Conservation (phyloP, 129 eudicot genomes). For the Arctium lappa region DNA sequence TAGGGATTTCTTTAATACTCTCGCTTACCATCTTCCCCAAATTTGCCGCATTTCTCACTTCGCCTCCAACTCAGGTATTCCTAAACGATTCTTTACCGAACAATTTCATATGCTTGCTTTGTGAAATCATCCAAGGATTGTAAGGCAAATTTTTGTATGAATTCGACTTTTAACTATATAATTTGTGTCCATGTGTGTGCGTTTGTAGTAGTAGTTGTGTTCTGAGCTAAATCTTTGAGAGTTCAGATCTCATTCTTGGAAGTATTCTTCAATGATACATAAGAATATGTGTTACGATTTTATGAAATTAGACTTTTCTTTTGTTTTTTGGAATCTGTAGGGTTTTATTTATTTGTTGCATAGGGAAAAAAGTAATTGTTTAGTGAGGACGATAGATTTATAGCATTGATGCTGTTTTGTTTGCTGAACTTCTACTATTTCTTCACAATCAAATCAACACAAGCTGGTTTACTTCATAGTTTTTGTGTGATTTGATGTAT, state of each 20-base stretch:
- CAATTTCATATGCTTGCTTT: background rate
- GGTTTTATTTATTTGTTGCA: background rate
- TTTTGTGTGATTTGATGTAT: too few relatives aligned
- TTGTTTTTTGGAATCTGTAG: background rate
- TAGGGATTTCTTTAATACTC: constrained; percentile 19
- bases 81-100: background rate
- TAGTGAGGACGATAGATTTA: background rate
- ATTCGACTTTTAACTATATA: background rate
- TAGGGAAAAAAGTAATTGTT: background rate
- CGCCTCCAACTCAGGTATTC: constrained; percentile 21
- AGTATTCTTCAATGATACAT: background rate
- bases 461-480: background rate
- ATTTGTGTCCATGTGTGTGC: too few relatives aligned
- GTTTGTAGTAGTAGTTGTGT: background rate
- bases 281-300: background rate
- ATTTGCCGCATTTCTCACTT: constrained; percentile 17
- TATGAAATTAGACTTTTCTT: background rate
- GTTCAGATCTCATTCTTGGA: background rate
- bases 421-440: background rate
- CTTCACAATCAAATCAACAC: background rate
- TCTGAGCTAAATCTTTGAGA: background rate
- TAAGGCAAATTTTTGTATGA: background rate
- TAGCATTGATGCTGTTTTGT: background rate
- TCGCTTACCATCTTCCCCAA: background rate
- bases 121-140: background rate